A percentile compares a stretch with the other conserved stretches of the same genome.
These are phyloP conservation scores for Plasmodium gallinaceum DNA, from an alignment of 169 alveolate genomes.

Conservation along the genomic window DNA sequence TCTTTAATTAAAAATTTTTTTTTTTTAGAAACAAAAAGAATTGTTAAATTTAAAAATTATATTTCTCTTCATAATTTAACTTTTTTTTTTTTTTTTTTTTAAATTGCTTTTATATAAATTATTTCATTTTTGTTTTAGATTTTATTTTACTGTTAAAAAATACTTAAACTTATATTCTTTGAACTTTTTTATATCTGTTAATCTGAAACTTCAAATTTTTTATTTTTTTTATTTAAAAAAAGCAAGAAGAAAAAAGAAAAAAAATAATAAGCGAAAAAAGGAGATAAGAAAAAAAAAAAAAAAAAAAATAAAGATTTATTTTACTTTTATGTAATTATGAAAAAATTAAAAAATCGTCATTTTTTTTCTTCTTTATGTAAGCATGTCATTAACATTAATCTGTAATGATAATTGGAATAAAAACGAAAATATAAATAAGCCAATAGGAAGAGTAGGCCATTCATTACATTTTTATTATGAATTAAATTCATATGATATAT, in stretches of 20 bases:
- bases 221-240: no score
- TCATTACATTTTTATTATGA: conserved; percentile 74
- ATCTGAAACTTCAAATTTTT: no score
- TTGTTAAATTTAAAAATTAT: no score
- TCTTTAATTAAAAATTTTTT: no score
- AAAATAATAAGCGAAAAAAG: background rate
- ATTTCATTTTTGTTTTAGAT: no score
- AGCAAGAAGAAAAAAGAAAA: background rate
- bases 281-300: background rate
- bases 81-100: no score
- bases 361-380: background rate
- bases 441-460: conserved; percentile 69
- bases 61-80: no score
- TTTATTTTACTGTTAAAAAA: background rate
- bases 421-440: conserved; percentile 12
- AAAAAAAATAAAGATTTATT: conserved; percentile 1
- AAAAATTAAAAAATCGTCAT: background rate
- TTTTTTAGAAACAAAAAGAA: no score
- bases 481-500: conserved; percentile 9
- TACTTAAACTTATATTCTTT: no score
- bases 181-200: no score
- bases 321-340: background rate
- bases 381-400: conserved; percentile 73
- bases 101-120: no score
- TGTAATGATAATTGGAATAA: conserved; percentile 33